Conservation (phyloP, 208 protist genomes). For the Wallacemonas rigidus region DNA sequence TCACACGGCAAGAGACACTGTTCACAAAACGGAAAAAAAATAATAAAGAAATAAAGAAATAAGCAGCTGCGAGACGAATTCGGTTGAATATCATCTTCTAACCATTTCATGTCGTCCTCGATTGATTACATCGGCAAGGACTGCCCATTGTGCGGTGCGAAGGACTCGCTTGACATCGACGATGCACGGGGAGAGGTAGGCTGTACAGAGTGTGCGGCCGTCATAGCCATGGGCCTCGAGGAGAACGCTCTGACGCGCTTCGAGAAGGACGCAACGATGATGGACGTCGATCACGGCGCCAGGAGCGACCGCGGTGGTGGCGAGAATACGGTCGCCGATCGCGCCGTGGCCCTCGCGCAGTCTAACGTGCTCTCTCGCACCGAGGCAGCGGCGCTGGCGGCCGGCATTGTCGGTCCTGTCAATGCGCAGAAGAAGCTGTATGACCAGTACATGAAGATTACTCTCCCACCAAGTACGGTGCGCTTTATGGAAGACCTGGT, state of each 20-base stretch:
- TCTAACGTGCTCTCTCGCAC: conserved; percentile 12
- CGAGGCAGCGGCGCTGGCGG: conserved; percentile 36
- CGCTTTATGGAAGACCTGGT: conserved; percentile 56
- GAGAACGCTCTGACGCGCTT: conserved; percentile 69
- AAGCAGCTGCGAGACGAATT: too few species aligned
- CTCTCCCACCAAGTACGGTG: conserved; percentile 50
- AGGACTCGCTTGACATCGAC: conserved; percentile 75
- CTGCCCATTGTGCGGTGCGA: conserved; percentile 76
- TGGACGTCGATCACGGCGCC: conserved; percentile 60
- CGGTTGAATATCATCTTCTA: too few species aligned
- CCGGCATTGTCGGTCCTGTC: conserved; percentile 25
- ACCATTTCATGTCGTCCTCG: conserved; percentile 48
- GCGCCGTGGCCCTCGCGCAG: conserved; percentile 27
- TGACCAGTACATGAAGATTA: conserved; percentile 37
- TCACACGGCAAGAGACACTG: too few species aligned
- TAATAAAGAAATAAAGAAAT: too few species aligned
- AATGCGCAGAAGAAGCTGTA: conserved; percentile 8
- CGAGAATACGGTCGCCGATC: conserved; percentile 15
- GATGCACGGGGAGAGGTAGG: conserved; percentile 77
- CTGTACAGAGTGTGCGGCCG: conserved; percentile 73
- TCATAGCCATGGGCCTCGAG: conserved; percentile 81
- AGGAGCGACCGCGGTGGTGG: conserved; percentile 21
- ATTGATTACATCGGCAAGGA: conserved; percentile 71
- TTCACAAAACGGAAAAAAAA: too few species aligned
- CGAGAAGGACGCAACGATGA: conserved; percentile 69